Evolutionary conservation across 2,329 filamentous ascomycete species (phyloP).

Genomic region (Cordyceps militaris): DNA sequence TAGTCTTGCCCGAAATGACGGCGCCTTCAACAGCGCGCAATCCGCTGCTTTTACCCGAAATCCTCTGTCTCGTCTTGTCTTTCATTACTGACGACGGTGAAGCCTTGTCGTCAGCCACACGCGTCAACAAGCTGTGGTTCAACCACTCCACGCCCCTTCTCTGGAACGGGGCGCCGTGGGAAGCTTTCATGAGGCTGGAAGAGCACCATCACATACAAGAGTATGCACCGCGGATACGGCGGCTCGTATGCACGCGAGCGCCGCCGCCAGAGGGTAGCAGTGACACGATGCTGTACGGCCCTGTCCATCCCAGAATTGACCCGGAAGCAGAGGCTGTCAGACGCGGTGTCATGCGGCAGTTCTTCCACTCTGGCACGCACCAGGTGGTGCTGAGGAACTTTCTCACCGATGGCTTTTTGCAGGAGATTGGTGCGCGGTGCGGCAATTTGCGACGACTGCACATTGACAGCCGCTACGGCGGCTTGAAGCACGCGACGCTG

Average conservation of each 20-base stretch:
- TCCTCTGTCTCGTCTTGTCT: neutral
- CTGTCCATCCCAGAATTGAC: neutral
- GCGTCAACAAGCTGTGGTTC: too few relatives aligned
- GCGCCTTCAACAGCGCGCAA: neutral
- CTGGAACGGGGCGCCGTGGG: neutral
- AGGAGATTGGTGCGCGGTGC: neutral
- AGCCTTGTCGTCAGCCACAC: too few relatives aligned
- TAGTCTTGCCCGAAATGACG: neutral
- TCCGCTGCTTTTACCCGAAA: neutral
- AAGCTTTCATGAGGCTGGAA: neutral
- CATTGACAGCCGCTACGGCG: too few relatives aligned
- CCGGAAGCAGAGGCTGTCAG: neutral
- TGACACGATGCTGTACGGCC: too few relatives aligned
- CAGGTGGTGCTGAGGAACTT: neutral
- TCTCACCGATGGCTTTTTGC: neutral
- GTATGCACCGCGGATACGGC: neutral
- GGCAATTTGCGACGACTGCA: too few relatives aligned
- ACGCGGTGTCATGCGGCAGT: neutral
- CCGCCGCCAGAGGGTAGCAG: neutral
- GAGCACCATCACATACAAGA: neutral
- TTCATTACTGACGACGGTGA: neutral
- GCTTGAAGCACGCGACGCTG: too few relatives aligned
- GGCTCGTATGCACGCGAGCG: neutral
- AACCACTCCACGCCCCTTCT: too few relatives aligned
- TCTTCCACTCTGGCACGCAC: neutral